Conservation (phyloP, 2,329 filamentous ascomycete species). For the Colletotrichum liriopes region DNA sequence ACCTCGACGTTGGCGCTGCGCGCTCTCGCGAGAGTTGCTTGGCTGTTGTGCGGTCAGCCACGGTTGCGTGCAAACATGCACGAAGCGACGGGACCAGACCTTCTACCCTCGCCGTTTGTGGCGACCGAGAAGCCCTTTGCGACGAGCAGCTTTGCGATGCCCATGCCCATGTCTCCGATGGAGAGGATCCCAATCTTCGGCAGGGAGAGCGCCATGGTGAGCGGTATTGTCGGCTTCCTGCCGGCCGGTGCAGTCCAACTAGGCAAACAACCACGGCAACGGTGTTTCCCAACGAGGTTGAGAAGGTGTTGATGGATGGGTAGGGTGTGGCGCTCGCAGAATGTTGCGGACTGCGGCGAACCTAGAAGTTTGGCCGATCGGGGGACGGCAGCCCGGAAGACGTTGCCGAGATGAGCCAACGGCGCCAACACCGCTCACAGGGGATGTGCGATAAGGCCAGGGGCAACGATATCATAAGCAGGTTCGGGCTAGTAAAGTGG, state of each 20-base stretch:
- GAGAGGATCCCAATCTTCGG: constrained; percentile 65
- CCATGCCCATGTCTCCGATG: constrained; percentile 69
- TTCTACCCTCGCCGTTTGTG: constrained; percentile 65
- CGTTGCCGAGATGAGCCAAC: not conserved
- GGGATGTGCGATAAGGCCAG: not conserved
- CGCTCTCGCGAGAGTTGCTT: constrained; percentile 72
- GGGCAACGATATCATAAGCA: no score
- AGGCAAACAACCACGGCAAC: no score
- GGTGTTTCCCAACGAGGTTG: not conserved
- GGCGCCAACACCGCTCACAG: not conserved
- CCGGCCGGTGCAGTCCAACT: not conserved
- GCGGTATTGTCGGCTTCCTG: not conserved
- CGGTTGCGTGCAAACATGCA: not conserved
- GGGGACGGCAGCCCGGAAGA: not conserved
- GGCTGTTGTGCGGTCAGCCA: constrained; percentile 52
- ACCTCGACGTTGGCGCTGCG: constrained; percentile 66
- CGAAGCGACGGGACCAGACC: constrained; percentile 48
- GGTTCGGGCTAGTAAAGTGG: no score
- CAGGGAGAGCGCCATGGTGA: constrained; percentile 24
- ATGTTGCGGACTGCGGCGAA: not conserved
- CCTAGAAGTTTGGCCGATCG: not conserved
- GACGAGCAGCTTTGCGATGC: constrained; percentile 64
- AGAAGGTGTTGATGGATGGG: not conserved
- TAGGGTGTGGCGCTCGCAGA: not conserved
- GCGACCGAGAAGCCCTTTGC: constrained; percentile 64